Evolutionary conservation across 768 basidiomycete genomes (phyloP).

Genomic region (Leucocoprinus birnbaumii): DNA sequence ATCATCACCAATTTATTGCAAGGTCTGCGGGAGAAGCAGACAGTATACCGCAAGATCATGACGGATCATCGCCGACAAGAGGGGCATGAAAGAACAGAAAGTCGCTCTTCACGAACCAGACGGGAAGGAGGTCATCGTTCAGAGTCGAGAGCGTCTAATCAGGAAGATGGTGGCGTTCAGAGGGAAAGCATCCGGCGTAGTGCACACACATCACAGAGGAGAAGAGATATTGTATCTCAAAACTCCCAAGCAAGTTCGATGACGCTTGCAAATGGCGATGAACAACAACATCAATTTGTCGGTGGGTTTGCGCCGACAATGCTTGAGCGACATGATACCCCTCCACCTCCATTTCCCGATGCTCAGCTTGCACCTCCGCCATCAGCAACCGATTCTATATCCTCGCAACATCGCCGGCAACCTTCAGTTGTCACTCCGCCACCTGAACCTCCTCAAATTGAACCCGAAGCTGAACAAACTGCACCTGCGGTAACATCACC

Average conservation of each 20-base stretch:
- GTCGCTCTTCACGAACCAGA: slow-evolving; percentile 52
- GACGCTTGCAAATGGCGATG: slow-evolving; percentile 7
- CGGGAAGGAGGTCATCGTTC: slow-evolving; percentile 46
- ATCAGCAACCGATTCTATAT: slow-evolving; percentile 12
- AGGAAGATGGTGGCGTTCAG: slow-evolving; percentile 29
- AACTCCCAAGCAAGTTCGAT: slow-evolving; percentile 31
- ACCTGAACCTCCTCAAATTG: slow-evolving; percentile 17
- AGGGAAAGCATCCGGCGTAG: slow-evolving; percentile 31
- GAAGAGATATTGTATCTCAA: slow-evolving; percentile 20
- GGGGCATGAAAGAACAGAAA: slow-evolving; percentile 52
- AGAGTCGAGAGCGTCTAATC: slow-evolving; percentile 38
- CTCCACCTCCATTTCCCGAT: neutral
- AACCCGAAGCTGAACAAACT: slow-evolving; percentile 22
- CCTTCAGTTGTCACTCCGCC: slow-evolving; percentile 1
- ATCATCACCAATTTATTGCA: slow-evolving; percentile 94
- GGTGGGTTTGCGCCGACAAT: slow-evolving; percentile 47
- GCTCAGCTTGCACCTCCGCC: slow-evolving; percentile 20
- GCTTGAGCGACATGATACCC: slow-evolving; percentile 21
- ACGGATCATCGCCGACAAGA: slow-evolving; percentile 57
- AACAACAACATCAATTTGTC: slow-evolving; percentile 40
- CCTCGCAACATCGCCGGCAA: slow-evolving; percentile 11
- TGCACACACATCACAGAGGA: slow-evolving; percentile 28
- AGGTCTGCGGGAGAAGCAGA: slow-evolving; percentile 91
- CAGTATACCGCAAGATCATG: slow-evolving; percentile 75
- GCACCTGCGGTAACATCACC: slow-evolving; percentile 11